Conservation (phyloP, 768 basidiomycete genomes). For the Hydnomerulius pinastri region DNA sequence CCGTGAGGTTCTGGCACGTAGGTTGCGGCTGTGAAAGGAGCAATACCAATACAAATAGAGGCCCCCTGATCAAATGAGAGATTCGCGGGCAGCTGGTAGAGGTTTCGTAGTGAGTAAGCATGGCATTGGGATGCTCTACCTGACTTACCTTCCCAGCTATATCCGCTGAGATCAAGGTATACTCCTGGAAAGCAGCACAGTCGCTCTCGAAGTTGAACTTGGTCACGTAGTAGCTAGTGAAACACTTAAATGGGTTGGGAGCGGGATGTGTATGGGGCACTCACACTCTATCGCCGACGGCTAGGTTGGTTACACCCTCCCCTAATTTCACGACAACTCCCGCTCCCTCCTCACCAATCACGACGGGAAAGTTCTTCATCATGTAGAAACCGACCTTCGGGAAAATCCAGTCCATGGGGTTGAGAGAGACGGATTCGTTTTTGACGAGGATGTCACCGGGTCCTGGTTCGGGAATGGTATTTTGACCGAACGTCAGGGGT, state of each 20-base stretch:
- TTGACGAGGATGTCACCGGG: conserved; percentile 44
- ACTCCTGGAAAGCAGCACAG: conserved; percentile 13
- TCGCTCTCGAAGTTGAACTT: not conserved
- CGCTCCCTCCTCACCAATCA: conserved; percentile 38
- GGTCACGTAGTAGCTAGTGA: not conserved
- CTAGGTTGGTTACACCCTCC: conserved; percentile 32
- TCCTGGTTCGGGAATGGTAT: conserved; percentile 34
- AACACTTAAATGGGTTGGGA: not conserved
- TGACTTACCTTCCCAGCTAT: conserved; percentile 8
- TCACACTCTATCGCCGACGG: conserved; percentile 36
- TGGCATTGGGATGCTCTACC: too few relatives aligned
- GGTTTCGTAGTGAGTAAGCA: too few relatives aligned
- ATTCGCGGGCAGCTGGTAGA: conserved; percentile 28
- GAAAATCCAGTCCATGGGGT: conserved; percentile 40
- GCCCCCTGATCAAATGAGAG: conserved; percentile 37
- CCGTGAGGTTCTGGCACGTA: conserved; percentile 25
- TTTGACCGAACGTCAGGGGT: not conserved
- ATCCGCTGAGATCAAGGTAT: conserved; percentile 13
- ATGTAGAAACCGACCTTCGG: not conserved
- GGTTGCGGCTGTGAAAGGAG: conserved; percentile 32
- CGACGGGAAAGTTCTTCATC: conserved; percentile 37
- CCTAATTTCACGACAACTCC: conserved; percentile 39
- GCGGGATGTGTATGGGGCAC: not conserved
- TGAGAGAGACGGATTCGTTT: conserved; percentile 39
- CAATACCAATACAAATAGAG: conserved; percentile 34